phyloP scores from a whole-genome alignment of 2,329 filamentous ascomycete species.

The Tolypocladium tundrense region DNA sequence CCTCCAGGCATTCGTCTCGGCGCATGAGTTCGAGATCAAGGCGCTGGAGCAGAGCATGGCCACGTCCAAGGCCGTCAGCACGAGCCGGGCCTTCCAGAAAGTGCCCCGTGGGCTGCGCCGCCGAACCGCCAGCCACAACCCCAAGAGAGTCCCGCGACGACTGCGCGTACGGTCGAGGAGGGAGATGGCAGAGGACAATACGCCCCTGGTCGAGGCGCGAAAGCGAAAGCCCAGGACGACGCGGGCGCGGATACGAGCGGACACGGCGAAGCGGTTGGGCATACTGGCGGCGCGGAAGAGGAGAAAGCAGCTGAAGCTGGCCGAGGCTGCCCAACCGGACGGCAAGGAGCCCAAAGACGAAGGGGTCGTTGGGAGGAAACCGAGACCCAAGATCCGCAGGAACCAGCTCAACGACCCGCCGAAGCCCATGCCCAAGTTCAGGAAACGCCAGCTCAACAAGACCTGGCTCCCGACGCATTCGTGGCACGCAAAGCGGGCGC shows the following conservation, averaged over 20 bases:
- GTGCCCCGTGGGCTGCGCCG: conserved; percentile 77
- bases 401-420: conserved; percentile 55
- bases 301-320: conserved; percentile 26
- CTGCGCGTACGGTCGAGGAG: conserved; percentile 57
- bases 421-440: conserved; percentile 54
- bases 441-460: conserved; percentile 78
- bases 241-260: conserved; percentile 54
- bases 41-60: conserved; percentile 76
- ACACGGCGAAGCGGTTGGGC: conserved; percentile 64
- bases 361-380: conserved; percentile 14
- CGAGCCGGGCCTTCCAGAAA: conserved; percentile 76
- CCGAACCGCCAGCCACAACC: conserved; percentile 90
- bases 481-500: conserved; percentile 86
- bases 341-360: conserved; percentile 5
- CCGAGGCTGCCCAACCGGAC: conserved; percentile 10
- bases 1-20: conserved; percentile 71
- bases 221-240: conserved; percentile 51
- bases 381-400: conserved; percentile 58
- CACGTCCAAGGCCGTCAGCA: conserved; percentile 51
- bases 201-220: conserved; percentile 61
- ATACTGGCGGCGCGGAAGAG: conserved; percentile 49
- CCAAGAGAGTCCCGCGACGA: conserved; percentile 74
- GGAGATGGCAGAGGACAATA: conserved; percentile 85
- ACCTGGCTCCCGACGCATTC: conserved; percentile 92
- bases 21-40: conserved; percentile 81